A percentile compares a stretch with the other conserved stretches of the same genome.
These are phyloP conservation scores for Tylopilus vinaceipallidus DNA, from an alignment of 768 basidiomycete species.

Conservation along the genomic window DNA sequence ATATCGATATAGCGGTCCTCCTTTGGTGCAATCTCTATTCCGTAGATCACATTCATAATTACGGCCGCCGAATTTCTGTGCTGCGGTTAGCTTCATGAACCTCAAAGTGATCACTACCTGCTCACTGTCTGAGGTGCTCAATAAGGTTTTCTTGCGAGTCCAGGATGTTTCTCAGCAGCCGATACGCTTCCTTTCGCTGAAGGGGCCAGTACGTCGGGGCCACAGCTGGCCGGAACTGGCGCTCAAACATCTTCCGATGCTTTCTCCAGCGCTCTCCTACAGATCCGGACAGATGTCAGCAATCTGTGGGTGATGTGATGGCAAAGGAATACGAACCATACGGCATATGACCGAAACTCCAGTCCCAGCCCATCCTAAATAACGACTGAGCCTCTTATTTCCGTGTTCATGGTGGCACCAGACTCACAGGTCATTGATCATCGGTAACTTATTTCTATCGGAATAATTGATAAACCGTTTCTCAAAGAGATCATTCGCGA, in stretches of 20 bases:
- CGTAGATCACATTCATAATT: constrained; percentile 54
- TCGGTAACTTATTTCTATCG: constrained; percentile 44
- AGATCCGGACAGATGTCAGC: background rate
- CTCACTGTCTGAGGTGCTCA: constrained; percentile 51
- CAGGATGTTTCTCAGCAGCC: constrained; percentile 44
- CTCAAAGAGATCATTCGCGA: constrained; percentile 54
- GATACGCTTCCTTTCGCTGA: constrained; percentile 44
- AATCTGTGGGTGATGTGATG: background rate
- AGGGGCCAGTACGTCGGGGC: constrained; percentile 43
- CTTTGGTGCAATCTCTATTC: constrained; percentile 42
- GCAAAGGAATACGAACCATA: constrained; percentile 34
- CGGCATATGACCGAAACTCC: constrained; percentile 56
- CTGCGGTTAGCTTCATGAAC: background rate
- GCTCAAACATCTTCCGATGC: constrained; percentile 52
- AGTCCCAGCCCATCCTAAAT: constrained; percentile 45
- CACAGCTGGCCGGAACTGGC: constrained; percentile 46
- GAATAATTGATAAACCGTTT: constrained; percentile 57
- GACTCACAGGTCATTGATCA: constrained; percentile 50
- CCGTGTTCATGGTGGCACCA: background rate
- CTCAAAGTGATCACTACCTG: background rate
- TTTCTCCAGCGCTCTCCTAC: constrained; percentile 52
- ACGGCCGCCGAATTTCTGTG: constrained; percentile 48
- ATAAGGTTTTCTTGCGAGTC: constrained; percentile 43
- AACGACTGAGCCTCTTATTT: background rate
- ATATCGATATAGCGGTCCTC: constrained; percentile 49